Evolutionary conservation across 2,329 filamentous ascomycete species (phyloP).

Genomic region (Aspergillus puulaauensis): DNA sequence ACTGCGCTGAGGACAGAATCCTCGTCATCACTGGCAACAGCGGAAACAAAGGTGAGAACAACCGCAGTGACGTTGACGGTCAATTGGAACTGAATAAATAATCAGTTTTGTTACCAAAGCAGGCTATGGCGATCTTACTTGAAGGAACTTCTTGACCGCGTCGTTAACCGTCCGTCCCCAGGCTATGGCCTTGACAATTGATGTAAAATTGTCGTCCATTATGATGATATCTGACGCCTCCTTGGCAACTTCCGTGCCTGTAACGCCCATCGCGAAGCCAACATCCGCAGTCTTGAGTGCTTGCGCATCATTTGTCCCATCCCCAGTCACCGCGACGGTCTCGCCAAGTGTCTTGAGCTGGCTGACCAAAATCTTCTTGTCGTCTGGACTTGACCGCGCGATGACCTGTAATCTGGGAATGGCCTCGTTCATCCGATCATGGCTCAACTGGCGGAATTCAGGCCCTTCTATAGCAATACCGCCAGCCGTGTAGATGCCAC

Average conservation of each 20-base stretch:
- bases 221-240: constrained; percentile 82
- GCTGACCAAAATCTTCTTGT: constrained; percentile 72
- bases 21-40: constrained; percentile 57
- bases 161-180: constrained; percentile 79
- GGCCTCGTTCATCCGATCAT: constrained; percentile 63
- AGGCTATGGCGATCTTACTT: constrained; percentile 20
- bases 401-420: constrained; percentile 70
- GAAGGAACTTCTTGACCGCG: constrained; percentile 72
- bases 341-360: constrained; percentile 71
- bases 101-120: not conserved
- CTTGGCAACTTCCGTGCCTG: constrained; percentile 80
- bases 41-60: constrained; percentile 63
- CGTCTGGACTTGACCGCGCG: constrained; percentile 71
- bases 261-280: constrained; percentile 82
- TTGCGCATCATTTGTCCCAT: constrained; percentile 81
- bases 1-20: constrained; percentile 64
- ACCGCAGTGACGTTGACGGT: constrained; percentile 68
- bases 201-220: constrained; percentile 85
- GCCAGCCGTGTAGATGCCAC: constrained; percentile 68
- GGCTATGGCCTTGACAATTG: constrained; percentile 77
- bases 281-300: constrained; percentile 79
- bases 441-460: constrained; percentile 70
- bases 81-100: constrained; percentile 37
- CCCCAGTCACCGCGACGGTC: constrained; percentile 78
- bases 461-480: constrained; percentile 77